Evolutionary conservation across 1,139 yeast genomes (phyloP), one percentile per base, ranked within the genome.

Genomic region (Candida mesenterica): DNA sequence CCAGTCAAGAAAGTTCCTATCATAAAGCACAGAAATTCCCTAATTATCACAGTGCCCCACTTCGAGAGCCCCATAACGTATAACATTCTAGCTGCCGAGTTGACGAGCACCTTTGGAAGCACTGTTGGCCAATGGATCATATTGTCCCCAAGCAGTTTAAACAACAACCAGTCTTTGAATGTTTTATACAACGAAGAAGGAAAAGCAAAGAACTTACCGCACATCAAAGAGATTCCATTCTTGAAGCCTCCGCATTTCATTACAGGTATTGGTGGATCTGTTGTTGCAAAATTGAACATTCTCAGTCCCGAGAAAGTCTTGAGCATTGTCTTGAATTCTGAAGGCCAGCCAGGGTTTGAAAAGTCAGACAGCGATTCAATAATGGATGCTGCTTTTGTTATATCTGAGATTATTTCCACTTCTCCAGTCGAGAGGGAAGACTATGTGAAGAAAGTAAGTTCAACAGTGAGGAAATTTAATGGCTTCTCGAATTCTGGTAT

Each of bases 301-400:
- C 10, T 15, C 9, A 18, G 24, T 5, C 32, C 32, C 2, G 24
- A 36, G 15, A 18, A 34, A 2, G 44, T 53, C 9, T 20, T 53
- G 4, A 38, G 62, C 2, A 46, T 77, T 9, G 63, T 67, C 0
- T 55, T 75, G 40, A 68, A 75, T 43, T 68, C 80, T 10, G 82
- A 77, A 51, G 82, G 83, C 15, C 78, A 74, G 30, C 62, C 74
- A n/a, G 82, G 81, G 2, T 69, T 55, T 43, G 82, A 77, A 42
- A 73, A 66, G 41, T 45, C 48, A 3, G 68, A 62, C 38, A 49
- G 44, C 28, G 73, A 68, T 42, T 46, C 71, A 5, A 49, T 67
- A n/a, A 50, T 67, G 8, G 71, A 67, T 43, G 52, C 63, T 1
- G 56, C 61, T 10, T 48, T 45, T 35, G 48, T 61, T 2, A 33